Evolutionary conservation across 495 filamentous ascomycete genomes (phyloP).

Genomic region (Trichoderma asperelloides): DNA sequence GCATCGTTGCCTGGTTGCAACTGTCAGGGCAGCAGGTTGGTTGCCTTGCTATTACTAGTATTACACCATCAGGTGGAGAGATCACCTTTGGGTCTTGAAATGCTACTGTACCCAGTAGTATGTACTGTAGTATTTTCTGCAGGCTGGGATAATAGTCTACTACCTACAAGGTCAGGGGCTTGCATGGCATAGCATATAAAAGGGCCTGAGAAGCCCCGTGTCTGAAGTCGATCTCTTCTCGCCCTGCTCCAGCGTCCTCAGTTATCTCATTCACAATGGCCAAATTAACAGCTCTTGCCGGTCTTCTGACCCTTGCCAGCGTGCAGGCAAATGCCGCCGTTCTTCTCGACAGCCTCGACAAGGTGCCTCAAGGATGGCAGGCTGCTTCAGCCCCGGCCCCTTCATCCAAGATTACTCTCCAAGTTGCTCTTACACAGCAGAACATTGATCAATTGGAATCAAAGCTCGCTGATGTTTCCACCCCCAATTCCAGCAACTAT

Average conservation of each 20-base stretch:
- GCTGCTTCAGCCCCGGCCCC: background rate
- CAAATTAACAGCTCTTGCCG: background rate
- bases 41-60: too few species aligned
- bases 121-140: too few species aligned
- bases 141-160: too few species aligned
- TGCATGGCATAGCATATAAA: background rate
- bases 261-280: background rate
- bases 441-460: slow-evolving; percentile 44
- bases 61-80: too few species aligned
- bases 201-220: background rate
- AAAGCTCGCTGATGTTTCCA: slow-evolving; percentile 39
- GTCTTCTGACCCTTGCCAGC: background rate
- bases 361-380: background rate
- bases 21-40: too few species aligned
- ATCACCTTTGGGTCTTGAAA: too few species aligned
- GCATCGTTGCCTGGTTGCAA: background rate
- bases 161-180: background rate
- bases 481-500: slow-evolving; percentile 39
- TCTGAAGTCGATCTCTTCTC: background rate
- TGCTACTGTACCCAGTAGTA: too few species aligned
- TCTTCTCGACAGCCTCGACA: background rate
- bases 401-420: slow-evolving; percentile 19
- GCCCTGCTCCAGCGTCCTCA: background rate
- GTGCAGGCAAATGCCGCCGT: background rate
- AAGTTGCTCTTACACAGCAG: slow-evolving; percentile 22